Evolutionary conservation across 768 basidiomycete genomes (phyloP), one percentile per base, ranked within the genome.

Genomic region (Pholiota microspora): DNA sequence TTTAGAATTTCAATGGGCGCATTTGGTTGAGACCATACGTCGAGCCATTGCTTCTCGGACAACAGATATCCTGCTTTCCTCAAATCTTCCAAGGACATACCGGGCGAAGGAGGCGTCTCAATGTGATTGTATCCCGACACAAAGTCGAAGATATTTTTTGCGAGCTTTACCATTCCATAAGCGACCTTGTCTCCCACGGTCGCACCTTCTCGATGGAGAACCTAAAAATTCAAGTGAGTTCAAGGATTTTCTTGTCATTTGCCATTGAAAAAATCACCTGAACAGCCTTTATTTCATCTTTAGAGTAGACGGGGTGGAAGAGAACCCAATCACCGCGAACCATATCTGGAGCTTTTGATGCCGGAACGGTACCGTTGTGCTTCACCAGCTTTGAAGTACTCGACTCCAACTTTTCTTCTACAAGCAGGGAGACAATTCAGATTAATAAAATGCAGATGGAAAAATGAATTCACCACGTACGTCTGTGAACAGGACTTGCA

Each of bases 231-330:
- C 21, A 31, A 12, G 3, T 31, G 50, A n/a, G 3, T 21, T 49
- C 49, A 16, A 23, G 50, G 53, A 24, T 23, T 58, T n/a, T n/a
- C n/a, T n/a, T n/a, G n/a, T n/a, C n/a, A n/a, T n/a, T n/a, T n/a
- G n/a, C n/a, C n/a, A n/a, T 16, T 18, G 34, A 1, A 21, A 31
- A 40, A 46, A 52, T 12, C 27, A 88, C 90, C 69, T 89, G 74
- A 13, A 92, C 90, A 13, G 89, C 80, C 59, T 73, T 83, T 47
- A 92, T 66, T 64, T 93, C 92, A 31, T 83, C 82, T 15, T 73
- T 68, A 5, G 89, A 83, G 67, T 98, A 98, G 1, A 96, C 94
- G 0, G 95, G 95, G 65, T 96, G 92, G 66, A 94, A 92, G 1
- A 97, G 73, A 9, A 96, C 92, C 92, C 94, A 97, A 62, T 91